Conservation (phyloP, 2,329 filamentous ascomycete genomes). For the Niveomyces coronatus region DNA sequence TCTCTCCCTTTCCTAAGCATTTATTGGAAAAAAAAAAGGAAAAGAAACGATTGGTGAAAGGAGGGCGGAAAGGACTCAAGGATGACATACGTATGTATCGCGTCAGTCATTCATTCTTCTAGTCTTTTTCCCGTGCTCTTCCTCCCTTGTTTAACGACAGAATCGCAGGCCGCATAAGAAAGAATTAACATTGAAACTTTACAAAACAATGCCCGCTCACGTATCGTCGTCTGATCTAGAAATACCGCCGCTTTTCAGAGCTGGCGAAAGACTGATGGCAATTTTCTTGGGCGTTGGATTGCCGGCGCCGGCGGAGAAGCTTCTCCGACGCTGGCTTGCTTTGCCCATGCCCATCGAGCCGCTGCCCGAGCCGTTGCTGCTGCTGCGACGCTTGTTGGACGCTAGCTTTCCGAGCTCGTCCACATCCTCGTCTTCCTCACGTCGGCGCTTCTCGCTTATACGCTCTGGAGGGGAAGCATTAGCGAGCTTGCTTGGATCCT, state of each 20-base stretch:
- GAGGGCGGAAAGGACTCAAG: no score
- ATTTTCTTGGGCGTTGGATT: slow-evolving; percentile 41
- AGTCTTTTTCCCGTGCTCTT: not conserved
- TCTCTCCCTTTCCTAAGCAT: no score
- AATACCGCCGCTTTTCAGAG: slow-evolving; percentile 28
- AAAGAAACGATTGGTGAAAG: not conserved
- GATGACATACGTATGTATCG: no score
- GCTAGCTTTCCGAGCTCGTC: slow-evolving; percentile 83
- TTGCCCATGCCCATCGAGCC: slow-evolving; percentile 27
- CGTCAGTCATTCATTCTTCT: not conserved
- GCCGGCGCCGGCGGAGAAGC: slow-evolving; percentile 31
- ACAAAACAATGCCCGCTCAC: slow-evolving; percentile 14
- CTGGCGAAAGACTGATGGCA: slow-evolving; percentile 44
- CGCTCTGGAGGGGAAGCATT: slow-evolving; percentile 55
- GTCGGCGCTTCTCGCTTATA: slow-evolving; percentile 76
- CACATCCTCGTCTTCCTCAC: slow-evolving; percentile 85
- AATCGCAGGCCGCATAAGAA: no score
- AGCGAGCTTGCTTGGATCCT: slow-evolving; percentile 21
- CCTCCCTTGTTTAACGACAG: no score
- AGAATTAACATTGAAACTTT: not conserved
- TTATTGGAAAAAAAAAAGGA: slow-evolving; percentile 1
- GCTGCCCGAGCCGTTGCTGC: slow-evolving; percentile 38
- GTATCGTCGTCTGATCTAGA: slow-evolving; percentile 30
- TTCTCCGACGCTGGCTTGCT: slow-evolving; percentile 24
- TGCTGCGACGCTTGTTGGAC: slow-evolving; percentile 51